Base-by-base conservation (phyloP, 148 eudicot genomes). In the Nepenthes gracilis region DNA sequence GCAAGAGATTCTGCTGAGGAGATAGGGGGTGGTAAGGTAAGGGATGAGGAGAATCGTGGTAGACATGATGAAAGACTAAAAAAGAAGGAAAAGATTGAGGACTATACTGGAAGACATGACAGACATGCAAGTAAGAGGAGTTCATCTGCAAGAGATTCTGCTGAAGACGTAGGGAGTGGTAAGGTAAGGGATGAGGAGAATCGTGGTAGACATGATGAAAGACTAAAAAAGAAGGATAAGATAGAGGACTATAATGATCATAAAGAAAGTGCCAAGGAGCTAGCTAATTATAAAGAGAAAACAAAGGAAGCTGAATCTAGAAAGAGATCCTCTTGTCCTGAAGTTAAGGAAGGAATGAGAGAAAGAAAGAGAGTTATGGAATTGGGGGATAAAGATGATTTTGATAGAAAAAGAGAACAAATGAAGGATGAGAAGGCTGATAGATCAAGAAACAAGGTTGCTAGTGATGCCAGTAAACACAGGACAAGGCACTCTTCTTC, bases 401-500 rank as follows among this genome's bases (percentile, higher is more conserved):
- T 35, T 47, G 78, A 72, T 52, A 80, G 76, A 69, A 88, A 70
- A 75, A 82, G 81, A 65, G 92, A 74, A 55, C 65, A 73, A 63
- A 56, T 64, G 48, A 79, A 77, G 72, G 90, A 82, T 67, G 91
- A 77, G 43, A 82, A 73, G 71, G 78, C 61, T 57, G 96, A 86
- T 64, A 80, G 77, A 72, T 80, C 84, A 57, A 82, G 82, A 58
- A 71, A 74, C 58, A 93, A 80, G 75, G 73, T 59, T 61, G 64
- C 75, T 35, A 76, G 78, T 81, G 93, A 87, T 58, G 62, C 72
- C 7, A 65, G 78, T 59, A 82, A 79, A 55, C 94, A 81, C 65
- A 93, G 81, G 76, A 81, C 84, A 55, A 77, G 68, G 23, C 92
- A 77, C 38, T 85, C 90, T 15, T 72, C 87, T 37, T 82, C 96